Percentiles rank a stretch among this genome's conserved stretches.
These are phyloP conservation scores for Colletotrichum karsti DNA, from an alignment of 2,329 filamentous ascomycete species.

Conservation along the genomic window DNA sequence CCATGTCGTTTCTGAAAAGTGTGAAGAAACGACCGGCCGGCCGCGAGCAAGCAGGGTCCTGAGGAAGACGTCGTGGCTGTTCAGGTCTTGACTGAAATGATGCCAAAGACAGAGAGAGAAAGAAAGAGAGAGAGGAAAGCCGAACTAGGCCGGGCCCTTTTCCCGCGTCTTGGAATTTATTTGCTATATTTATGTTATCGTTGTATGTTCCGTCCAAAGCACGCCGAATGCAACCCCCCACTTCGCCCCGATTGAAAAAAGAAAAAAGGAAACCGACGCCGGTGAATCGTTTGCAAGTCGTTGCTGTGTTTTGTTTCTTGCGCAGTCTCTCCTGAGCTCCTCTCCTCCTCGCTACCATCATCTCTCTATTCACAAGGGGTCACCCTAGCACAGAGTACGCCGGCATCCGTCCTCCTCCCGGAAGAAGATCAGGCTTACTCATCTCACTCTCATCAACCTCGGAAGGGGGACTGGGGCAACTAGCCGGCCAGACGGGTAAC, in stretches of 20 bases:
- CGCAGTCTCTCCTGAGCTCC: too few species aligned
- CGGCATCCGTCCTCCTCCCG: too few species aligned
- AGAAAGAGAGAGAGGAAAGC: neutral
- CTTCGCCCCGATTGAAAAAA: neutral
- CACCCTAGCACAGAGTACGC: too few species aligned
- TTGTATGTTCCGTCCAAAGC: constrained; percentile 1
- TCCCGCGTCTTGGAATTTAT: neutral
- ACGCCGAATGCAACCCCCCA: constrained; percentile 6
- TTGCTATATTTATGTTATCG: neutral
- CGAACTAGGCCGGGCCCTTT: neutral
- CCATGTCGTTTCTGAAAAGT: too few species aligned
- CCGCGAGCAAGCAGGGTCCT: too few species aligned
- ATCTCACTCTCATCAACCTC: neutral
- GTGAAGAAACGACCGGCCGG: too few species aligned
- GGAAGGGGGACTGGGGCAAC: too few species aligned
- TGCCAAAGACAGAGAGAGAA: neutral
- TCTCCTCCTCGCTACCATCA: neutral
- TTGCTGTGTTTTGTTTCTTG: neutral
- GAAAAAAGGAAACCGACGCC: too few species aligned
- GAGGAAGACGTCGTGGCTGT: too few species aligned
- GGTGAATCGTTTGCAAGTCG: constrained; percentile 10
- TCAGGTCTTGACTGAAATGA: too few species aligned
- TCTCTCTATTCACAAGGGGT: too few species aligned
- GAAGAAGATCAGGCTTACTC: neutral
- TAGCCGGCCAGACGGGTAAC: too few species aligned